phyloP scores from a whole-genome alignment of 2,329 filamentous ascomycete species.

The Elsinoe arachidis region DNA sequence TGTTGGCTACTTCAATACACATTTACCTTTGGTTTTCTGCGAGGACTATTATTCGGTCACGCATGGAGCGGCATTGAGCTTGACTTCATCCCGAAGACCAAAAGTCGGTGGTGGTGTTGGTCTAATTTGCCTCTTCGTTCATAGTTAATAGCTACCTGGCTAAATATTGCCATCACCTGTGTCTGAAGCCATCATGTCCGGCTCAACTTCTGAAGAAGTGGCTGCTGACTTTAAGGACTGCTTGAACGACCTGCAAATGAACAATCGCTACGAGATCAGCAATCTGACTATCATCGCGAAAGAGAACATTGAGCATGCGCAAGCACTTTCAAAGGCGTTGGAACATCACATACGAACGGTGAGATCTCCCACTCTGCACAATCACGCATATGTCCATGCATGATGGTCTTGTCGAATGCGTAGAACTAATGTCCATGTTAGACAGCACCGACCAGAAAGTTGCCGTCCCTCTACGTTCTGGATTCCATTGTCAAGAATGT shows the following conservation, averaged over 20 bases:
- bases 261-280: conserved; percentile 91
- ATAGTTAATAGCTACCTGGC: conserved; percentile 10
- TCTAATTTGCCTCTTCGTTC: background rate
- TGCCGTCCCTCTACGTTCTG: conserved; percentile 93
- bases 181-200: conserved; percentile 49
- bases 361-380: conserved; percentile 37
- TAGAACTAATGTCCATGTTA: conserved; percentile 33
- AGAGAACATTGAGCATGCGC: conserved; percentile 91
- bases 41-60: background rate
- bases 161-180: conserved; percentile 9
- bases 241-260: conserved; percentile 80
- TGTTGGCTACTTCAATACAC: background rate
- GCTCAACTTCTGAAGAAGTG: conserved; percentile 66
- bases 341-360: conserved; percentile 93
- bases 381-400: background rate
- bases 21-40: background rate
- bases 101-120: too few relatives aligned
- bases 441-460: conserved; percentile 80
- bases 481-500: conserved; percentile 99
- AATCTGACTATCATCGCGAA: conserved; percentile 95
- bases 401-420: background rate
- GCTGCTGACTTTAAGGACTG: conserved; percentile 92
- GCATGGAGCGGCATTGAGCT: background rate
- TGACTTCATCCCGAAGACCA: too few relatives aligned
- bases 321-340: conserved; percentile 82